Conservation (phyloP, 1,139 yeast species). For the Geotrichum fermentans region DNA sequence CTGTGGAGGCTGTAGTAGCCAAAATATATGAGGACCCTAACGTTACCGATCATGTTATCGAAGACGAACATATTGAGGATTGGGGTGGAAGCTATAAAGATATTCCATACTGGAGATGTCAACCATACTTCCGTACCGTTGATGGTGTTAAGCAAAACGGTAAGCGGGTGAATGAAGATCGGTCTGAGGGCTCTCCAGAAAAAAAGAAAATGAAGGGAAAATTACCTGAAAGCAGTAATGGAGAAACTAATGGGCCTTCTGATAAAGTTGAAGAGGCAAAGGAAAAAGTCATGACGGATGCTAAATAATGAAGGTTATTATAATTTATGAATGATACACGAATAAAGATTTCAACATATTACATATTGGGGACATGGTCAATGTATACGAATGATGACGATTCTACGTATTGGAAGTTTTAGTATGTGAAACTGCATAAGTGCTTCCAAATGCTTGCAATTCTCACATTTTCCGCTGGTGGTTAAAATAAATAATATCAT, state of each 20-base stretch:
- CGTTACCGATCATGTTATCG: slow-evolving; percentile 48
- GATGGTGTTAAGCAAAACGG: slow-evolving; percentile 49
- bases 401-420: too few species aligned
- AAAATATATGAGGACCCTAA: slow-evolving; percentile 49
- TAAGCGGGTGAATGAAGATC: slow-evolving; percentile 21
- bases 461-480: not conserved
- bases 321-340: not conserved
- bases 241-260: not conserved
- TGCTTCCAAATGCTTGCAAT: too few species aligned
- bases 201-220: slow-evolving; percentile 1
- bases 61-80: slow-evolving; percentile 48
- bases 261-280: not conserved
- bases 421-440: too few species aligned
- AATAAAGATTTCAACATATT: not conserved
- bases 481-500: not conserved
- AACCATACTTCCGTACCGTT: slow-evolving; percentile 87
- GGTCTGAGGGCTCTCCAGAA: not conserved
- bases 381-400: too few species aligned
- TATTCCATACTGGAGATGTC: slow-evolving; percentile 96
- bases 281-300: not conserved
- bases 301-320: not conserved
- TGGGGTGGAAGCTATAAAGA: slow-evolving; percentile 82
- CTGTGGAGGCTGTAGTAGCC: slow-evolving; percentile 62
- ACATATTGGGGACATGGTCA: too few species aligned
- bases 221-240: not conserved